These are phyloP conservation scores for Sclerospora graminicola DNA, from an alignment of 352 stramenopile species.

Conservation along the genomic window DNA sequence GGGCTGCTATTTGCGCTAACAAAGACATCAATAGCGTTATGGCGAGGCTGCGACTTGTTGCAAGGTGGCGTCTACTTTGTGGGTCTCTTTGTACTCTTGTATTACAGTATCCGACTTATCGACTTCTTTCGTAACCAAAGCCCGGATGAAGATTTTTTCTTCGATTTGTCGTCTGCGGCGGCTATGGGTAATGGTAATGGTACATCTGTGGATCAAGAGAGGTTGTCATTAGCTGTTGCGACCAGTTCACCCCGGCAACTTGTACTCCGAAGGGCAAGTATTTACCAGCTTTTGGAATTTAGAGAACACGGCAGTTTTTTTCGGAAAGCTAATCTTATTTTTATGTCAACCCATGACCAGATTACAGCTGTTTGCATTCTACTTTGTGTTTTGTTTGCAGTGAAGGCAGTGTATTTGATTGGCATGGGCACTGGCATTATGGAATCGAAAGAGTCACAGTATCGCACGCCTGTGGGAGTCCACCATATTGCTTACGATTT, in stretches of 20 bases:
- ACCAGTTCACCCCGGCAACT: slow-evolving; percentile 39
- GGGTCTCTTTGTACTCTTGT: slow-evolving; percentile 56
- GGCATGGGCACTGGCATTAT: slow-evolving; percentile 56
- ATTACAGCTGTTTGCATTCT: slow-evolving; percentile 70
- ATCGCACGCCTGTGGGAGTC: slow-evolving; percentile 46
- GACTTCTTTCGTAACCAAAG: slow-evolving; percentile 72
- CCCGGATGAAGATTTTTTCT: slow-evolving; percentile 74
- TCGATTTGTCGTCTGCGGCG: slow-evolving; percentile 48
- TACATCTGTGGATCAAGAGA: slow-evolving; percentile 1
- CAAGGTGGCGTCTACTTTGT: slow-evolving; percentile 54
- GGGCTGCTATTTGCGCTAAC: slow-evolving; percentile 34
- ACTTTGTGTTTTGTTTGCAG: slow-evolving; percentile 54
- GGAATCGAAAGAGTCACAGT: slow-evolving; percentile 50
- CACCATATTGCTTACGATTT: slow-evolving; percentile 71
- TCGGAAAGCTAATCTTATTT: not conserved
- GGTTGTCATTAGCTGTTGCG: slow-evolving; percentile 13
- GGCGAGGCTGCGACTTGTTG: slow-evolving; percentile 57
- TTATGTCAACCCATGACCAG: slow-evolving; percentile 24
- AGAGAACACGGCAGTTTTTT: not conserved
- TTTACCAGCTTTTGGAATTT: too few relatives aligned
- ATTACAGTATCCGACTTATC: slow-evolving; percentile 73
- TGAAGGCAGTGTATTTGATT: slow-evolving; percentile 58
- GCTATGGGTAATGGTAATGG: slow-evolving; percentile 19
- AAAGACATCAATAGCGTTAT: slow-evolving; percentile 38
- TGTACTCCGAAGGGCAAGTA: slow-evolving; percentile 50